phyloP scores from a whole-genome alignment of 768 basidiomycete species.

The Termitomyces heimii region DNA sequence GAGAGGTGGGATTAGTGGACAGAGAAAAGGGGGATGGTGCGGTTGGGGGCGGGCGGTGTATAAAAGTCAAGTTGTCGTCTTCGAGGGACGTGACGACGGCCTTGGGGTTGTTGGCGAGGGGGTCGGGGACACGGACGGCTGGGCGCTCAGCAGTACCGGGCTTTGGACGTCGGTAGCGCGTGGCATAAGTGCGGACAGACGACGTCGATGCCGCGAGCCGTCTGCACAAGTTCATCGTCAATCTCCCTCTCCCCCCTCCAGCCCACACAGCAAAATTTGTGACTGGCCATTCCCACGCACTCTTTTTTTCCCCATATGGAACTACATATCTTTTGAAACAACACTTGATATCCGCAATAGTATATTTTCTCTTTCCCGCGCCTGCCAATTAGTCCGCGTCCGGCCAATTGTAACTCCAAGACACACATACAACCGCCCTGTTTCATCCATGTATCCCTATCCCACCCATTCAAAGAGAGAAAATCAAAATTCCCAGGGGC shows the following conservation, averaged over 20 bases:
- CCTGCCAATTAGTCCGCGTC: conserved; percentile 43
- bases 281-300: conserved; percentile 10
- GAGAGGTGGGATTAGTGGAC: conserved; percentile 64
- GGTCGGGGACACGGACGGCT: conserved; percentile 54
- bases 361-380: conserved; percentile 22
- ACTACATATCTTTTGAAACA: no score
- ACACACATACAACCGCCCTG: conserved; percentile 42
- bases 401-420: conserved; percentile 37
- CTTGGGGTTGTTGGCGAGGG: conserved; percentile 45
- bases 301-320: neutral
- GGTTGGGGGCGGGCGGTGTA: conserved; percentile 81
- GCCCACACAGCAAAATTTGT: conserved; percentile 1
- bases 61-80: conserved; percentile 64
- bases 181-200: conserved; percentile 35
- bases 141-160: conserved; percentile 49
- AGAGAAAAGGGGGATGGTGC: conserved; percentile 69
- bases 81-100: conserved; percentile 44
- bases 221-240: conserved; percentile 18
- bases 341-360: conserved; percentile 38
- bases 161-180: conserved; percentile 41
- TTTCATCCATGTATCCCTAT: conserved; percentile 42
- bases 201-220: conserved; percentile 20
- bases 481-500: no score
- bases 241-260: neutral
- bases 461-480: neutral